A percentile compares a stretch with the other conserved stretches of the same genome.
Evolutionary conservation across 1,284 basidiomycete species (phyloP).

Genomic region (Psilocybe mexicana): DNA sequence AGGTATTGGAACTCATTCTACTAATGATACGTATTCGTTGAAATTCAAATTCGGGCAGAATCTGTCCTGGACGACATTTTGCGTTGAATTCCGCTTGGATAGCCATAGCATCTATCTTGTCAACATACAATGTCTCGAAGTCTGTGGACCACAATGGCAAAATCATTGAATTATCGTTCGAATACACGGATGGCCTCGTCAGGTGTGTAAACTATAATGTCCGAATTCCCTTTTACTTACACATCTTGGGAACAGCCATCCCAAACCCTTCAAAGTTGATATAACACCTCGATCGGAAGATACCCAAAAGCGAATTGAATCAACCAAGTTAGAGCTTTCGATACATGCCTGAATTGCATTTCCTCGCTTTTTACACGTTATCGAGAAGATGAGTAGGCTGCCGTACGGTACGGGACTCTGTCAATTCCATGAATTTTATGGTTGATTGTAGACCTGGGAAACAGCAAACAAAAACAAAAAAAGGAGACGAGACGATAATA

Average conservation of each 20-base stretch:
- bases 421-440: too few species aligned
- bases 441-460: too few species aligned
- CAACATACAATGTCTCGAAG: constrained; percentile 24
- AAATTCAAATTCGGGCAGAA: constrained; percentile 13
- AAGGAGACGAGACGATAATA: too few species aligned
- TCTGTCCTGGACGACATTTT: constrained; percentile 40
- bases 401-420: too few species aligned
- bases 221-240: neutral
- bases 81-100: constrained; percentile 37
- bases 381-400: neutral
- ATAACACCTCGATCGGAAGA: constrained; percentile 20
- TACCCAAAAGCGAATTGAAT: constrained; percentile 13
- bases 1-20: constrained; percentile 20
- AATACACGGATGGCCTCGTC: constrained; percentile 20
- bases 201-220: constrained; percentile 7
- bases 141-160: constrained; percentile 23
- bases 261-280: constrained; percentile 19
- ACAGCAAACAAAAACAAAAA: too few species aligned
- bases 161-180: constrained; percentile 21
- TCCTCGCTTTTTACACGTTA: neutral
- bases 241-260: constrained; percentile 14
- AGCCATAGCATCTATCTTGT: constrained; percentile 33
- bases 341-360: neutral
- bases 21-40: too few species aligned
- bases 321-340: constrained; percentile 7